A percentile compares a stretch with the other conserved stretches of the same genome.
These are phyloP conservation scores for Phenoliferia sp. DNA, from an alignment of 1,284 basidiomycete species.

Conservation along the genomic window DNA sequence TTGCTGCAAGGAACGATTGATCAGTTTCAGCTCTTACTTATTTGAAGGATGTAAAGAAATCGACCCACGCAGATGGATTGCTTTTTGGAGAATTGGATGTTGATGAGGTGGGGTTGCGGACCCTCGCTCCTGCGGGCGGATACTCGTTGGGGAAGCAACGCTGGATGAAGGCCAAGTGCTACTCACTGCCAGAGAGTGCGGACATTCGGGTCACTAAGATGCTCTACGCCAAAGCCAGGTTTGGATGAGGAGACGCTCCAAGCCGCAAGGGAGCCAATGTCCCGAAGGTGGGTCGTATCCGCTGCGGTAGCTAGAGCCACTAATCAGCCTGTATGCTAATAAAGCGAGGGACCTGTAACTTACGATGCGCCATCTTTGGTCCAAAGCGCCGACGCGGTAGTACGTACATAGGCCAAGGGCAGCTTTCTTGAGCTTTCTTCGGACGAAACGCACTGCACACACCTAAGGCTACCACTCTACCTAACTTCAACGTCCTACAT, in stretches of 20 bases:
- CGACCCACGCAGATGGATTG: constrained; percentile 76
- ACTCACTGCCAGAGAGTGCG: constrained; percentile 96
- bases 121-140: constrained; percentile 74
- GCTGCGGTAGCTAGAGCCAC: not conserved
- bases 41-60: not conserved
- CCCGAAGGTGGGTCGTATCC: constrained; percentile 46
- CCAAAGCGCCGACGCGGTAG: too few species aligned
- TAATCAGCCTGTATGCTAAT: not conserved
- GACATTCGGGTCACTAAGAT: constrained; percentile 79
- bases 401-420: too few species aligned
- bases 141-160: not conserved
- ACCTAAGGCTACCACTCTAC: too few species aligned
- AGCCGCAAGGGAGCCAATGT: constrained; percentile 75
- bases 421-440: too few species aligned
- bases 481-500: too few species aligned
- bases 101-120: constrained; percentile 93
- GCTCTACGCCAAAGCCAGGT: constrained; percentile 91
- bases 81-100: constrained; percentile 85
- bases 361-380: not conserved
- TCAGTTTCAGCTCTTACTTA: too few species aligned
- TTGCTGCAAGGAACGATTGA: constrained; percentile 56
- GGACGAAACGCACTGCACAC: too few species aligned
- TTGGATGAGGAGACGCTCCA: constrained; percentile 99
- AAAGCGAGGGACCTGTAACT: not conserved
- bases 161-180: not conserved